phyloP scores from a whole-genome alignment of 2,329 filamentous ascomycete genomes.

The Botrytis aclada region DNA sequence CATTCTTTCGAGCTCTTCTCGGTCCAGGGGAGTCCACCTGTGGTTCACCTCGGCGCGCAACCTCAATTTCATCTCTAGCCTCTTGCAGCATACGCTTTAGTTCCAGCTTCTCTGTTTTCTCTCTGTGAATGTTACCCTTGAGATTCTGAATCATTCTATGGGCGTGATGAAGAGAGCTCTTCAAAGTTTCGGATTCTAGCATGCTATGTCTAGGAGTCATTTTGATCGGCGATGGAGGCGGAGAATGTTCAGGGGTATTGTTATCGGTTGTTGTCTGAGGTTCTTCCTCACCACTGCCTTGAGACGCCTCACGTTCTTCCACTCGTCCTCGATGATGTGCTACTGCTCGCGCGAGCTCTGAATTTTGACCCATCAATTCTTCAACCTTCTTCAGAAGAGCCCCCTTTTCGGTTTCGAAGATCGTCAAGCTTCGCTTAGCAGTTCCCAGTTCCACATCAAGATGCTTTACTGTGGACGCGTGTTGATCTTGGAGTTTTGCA shows the following conservation, averaged over 20 bases:
- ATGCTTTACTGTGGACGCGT: constrained; percentile 71
- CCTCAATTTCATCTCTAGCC: constrained; percentile 82
- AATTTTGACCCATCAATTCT: constrained; percentile 83
- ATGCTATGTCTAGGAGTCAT: constrained; percentile 85
- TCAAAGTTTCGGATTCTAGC: constrained; percentile 93
- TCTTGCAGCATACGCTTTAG: constrained; percentile 94
- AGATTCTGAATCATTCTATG: constrained; percentile 96
- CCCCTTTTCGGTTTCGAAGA: constrained; percentile 75
- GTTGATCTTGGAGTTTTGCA: constrained; percentile 77
- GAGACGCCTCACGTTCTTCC: constrained; percentile 60
- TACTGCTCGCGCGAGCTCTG: constrained; percentile 82
- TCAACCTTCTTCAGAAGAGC: constrained; percentile 81
- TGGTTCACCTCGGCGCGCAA: constrained; percentile 53
- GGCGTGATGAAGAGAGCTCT: constrained; percentile 89
- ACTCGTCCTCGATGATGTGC: constrained; percentile 67
- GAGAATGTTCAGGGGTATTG: constrained; percentile 82
- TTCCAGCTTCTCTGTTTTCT: constrained; percentile 98
- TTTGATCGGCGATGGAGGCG: constrained; percentile 86
- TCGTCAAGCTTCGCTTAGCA: constrained; percentile 74
- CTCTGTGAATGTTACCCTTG: constrained; percentile 90
- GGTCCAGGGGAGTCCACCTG: constrained; percentile 43
- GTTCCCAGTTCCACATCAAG: constrained; percentile 86
- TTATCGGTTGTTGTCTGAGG: constrained; percentile 65
- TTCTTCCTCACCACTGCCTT: constrained; percentile 59
- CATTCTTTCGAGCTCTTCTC: constrained; percentile 61